Evolutionary conservation across 1,284 basidiomycete genomes (phyloP).

Genomic region (Trametes pubescens): DNA sequence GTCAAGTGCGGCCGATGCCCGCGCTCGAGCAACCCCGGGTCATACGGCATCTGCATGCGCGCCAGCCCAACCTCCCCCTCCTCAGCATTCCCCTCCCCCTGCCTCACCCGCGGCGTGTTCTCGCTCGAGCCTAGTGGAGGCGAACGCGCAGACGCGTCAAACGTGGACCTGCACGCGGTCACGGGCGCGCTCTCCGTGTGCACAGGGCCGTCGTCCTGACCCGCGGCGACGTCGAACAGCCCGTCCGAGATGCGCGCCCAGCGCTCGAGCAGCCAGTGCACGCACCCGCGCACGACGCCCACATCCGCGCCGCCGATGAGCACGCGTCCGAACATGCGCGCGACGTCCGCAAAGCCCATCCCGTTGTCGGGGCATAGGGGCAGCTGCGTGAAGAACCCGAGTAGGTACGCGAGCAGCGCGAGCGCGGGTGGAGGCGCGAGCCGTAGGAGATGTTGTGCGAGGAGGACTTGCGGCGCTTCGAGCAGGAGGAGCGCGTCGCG

Average conservation of each 20-base stretch:
- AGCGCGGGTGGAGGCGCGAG: slow-evolving; percentile 66
- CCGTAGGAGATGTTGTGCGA: slow-evolving; percentile 63
- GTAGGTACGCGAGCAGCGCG: slow-evolving; percentile 66
- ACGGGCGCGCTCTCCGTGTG: slow-evolving; percentile 10
- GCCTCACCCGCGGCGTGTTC: slow-evolving; percentile 9
- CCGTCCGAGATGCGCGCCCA: slow-evolving; percentile 43
- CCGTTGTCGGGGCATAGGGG: slow-evolving; percentile 47
- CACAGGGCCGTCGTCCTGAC: slow-evolving; percentile 4
- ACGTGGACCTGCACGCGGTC: slow-evolving; percentile 7
- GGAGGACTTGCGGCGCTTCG: slow-evolving; percentile 47
- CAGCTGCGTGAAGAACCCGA: slow-evolving; percentile 61
- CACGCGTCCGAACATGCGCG: slow-evolving; percentile 42
- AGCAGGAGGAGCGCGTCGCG: slow-evolving; percentile 18
- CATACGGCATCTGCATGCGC: slow-evolving; percentile 15
- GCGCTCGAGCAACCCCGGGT: slow-evolving; percentile 9
- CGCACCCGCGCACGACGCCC: slow-evolving; percentile 32
- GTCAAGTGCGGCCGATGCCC: slow-evolving; percentile 15
- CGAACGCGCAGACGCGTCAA: background rate
- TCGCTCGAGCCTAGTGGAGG: background rate
- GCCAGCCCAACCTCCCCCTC: background rate
- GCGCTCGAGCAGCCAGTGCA: slow-evolving; percentile 43
- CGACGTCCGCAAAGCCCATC: slow-evolving; percentile 42
- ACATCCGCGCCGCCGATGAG: slow-evolving; percentile 37
- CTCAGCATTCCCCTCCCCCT: background rate
- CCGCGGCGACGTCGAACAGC: slow-evolving; percentile 31